Base-by-base conservation (phyloP, 1,284 basidiomycete species). In the Ceratobasidium sp. region DNA sequence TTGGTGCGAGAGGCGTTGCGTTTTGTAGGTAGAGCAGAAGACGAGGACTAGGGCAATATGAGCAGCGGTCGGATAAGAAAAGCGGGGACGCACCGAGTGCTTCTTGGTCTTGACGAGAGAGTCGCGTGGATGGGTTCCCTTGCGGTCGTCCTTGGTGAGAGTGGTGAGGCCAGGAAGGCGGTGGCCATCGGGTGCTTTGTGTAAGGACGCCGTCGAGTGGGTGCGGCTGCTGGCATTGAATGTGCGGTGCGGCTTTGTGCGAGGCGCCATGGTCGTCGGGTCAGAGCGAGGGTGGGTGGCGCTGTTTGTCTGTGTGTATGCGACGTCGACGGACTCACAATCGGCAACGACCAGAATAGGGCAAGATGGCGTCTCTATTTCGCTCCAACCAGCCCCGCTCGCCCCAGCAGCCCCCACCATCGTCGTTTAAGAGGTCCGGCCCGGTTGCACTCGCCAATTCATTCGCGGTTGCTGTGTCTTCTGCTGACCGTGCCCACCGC, bases 91-190 rank as follows among this genome's bases (percentile, higher is more conserved):
- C 19, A 48, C 66, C 51, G 66, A 69, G 66, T 69, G 66, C 39
- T 69, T 69, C 59, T 69, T 69, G 53, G 66, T 16, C 66, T 69
- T 69, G 51, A 56, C 51, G 34, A 69, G 66, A n/a, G 66, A 34
- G 39, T 69, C 54, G 49, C 64, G 64, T 69, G 66, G 39, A 16
- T 58, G 39, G 39, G 24, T n/a, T 14, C 34, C 53, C 43, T 56
- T 51, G 29, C 22, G 29, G 34, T 39, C 37, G 27, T 56, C 66
- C 53, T 69, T 69, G 22, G 31, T 37, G 37, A 69, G n/a, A 14
- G 66, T 58, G 24, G 66, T 59, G 27, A 68, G 64, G 6, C 64
- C 64, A 5, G 13, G 37, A 41, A 68, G 64, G 9, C 48, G 48
- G 9, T 29, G 11, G 16, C 31, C 64, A 16, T 51, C 46, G 34